These are phyloP conservation scores for Colletotrichum orchidophilum DNA, from an alignment of 2,329 filamentous ascomycete genomes.

Conservation along the genomic window DNA sequence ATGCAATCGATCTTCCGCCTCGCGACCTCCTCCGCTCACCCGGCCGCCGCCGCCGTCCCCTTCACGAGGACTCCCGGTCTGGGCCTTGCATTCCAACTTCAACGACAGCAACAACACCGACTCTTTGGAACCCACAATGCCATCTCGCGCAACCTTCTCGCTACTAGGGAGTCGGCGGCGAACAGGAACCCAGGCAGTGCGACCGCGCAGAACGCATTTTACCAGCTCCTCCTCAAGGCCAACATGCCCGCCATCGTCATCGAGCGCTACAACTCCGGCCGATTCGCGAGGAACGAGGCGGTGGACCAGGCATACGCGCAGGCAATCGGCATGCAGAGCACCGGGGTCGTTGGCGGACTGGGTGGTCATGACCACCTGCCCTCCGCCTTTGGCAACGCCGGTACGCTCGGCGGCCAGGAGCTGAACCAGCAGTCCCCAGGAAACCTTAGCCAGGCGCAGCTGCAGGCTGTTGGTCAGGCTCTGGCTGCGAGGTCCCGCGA, in stretches of 20 bases:
- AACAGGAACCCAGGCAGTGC: constrained; percentile 92
- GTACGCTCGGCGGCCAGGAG: constrained; percentile 43
- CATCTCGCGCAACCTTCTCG: constrained; percentile 73
- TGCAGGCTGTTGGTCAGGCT: constrained; percentile 84
- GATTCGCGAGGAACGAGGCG: constrained; percentile 81
- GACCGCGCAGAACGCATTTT: constrained; percentile 91
- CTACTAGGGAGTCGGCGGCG: constrained; percentile 87
- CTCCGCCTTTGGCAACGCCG: constrained; percentile 35
- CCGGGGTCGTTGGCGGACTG: constrained; percentile 24
- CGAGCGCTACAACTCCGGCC: constrained; percentile 86
- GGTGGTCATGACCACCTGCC: constrained; percentile 22
- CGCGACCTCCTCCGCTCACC: constrained; percentile 8
- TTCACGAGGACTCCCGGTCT: constrained; percentile 31
- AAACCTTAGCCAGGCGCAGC: constrained; percentile 66
- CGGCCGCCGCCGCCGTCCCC: constrained; percentile 1
- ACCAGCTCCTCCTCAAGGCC: constrained; percentile 87
- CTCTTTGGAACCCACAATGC: constrained; percentile 56
- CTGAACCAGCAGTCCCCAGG: constrained; percentile 39
- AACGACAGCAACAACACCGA: constrained; percentile 38
- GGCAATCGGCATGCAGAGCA: constrained; percentile 65
- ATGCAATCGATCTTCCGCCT: constrained; percentile 33
- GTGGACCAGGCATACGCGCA: constrained; percentile 83
- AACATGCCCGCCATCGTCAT: constrained; percentile 95
- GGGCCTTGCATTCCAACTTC: constrained; percentile 30
- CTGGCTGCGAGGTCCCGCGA: constrained; percentile 77